These are phyloP conservation scores for Globisporangium splendens DNA, from an alignment of 352 stramenopile genomes.

Conservation along the genomic window DNA sequence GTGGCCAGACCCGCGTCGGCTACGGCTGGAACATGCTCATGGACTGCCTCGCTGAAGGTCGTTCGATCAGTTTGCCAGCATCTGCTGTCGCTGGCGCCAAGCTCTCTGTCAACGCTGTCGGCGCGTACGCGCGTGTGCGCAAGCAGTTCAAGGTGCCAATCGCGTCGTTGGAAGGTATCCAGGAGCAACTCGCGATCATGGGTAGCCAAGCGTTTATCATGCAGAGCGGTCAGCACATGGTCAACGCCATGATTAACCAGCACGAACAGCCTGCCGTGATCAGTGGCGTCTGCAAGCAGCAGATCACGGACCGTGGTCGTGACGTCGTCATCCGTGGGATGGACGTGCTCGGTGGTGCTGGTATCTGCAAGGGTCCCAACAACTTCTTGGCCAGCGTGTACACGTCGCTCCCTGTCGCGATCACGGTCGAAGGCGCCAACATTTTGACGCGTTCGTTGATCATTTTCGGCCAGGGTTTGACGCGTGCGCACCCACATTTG, in stretches of 20 bases:
- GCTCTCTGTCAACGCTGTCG: slow-evolving; percentile 90
- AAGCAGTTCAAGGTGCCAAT: slow-evolving; percentile 99
- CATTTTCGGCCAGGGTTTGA: slow-evolving; percentile 98
- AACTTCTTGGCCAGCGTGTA: slow-evolving; percentile 97
- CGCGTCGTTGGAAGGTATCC: slow-evolving; percentile 96
- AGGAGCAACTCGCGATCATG: slow-evolving; percentile 95
- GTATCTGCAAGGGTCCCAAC: slow-evolving; percentile 96
- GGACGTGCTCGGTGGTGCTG: slow-evolving; percentile 96
- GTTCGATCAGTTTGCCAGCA: slow-evolving; percentile 95
- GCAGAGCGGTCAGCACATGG: slow-evolving; percentile 94
- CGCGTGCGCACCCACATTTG: slow-evolving; percentile 96
- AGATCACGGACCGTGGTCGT: slow-evolving; percentile 95
- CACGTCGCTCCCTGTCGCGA: slow-evolving; percentile 95
- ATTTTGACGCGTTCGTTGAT: slow-evolving; percentile 97
- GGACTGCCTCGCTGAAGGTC: slow-evolving; percentile 96
- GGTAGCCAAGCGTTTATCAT: slow-evolving; percentile 93
- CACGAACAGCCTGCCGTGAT: slow-evolving; percentile 98
- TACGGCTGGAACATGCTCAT: slow-evolving; percentile 99
- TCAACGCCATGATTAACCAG: slow-evolving; percentile 99
- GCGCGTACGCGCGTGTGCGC: slow-evolving; percentile 94
- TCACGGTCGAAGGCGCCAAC: slow-evolving; percentile 98
- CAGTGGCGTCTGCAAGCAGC: slow-evolving; percentile 98
- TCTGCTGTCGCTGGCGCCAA: slow-evolving; percentile 92
- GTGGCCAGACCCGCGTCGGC: slow-evolving; percentile 93
- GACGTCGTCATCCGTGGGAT: slow-evolving; percentile 96